Evolutionary conservation across 192 early-diverging fungal species (phyloP).

Genomic region (Dispira parvispora): DNA sequence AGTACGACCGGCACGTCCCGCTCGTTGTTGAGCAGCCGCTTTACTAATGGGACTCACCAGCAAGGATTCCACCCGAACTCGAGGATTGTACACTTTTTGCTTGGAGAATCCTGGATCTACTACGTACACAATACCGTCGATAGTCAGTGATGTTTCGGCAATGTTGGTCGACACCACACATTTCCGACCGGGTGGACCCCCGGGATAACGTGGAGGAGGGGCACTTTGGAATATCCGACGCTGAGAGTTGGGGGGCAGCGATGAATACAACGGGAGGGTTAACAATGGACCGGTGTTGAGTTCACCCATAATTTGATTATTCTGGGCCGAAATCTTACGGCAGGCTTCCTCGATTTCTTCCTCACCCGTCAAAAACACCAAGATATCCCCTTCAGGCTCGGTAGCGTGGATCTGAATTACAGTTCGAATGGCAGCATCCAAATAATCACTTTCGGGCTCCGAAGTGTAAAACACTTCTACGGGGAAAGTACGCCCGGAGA

Average conservation of each 20-base stretch:
- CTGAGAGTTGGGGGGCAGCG: slow-evolving; percentile 77
- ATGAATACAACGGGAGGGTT: slow-evolving; percentile 80
- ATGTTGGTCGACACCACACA: slow-evolving; percentile 93
- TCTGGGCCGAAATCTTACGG: slow-evolving; percentile 57
- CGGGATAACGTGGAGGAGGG: slow-evolving; percentile 55
- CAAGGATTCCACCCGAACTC: slow-evolving; percentile 88
- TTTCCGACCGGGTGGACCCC: slow-evolving; percentile 87
- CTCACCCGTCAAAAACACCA: slow-evolving; percentile 95
- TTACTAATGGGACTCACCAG: slow-evolving; percentile 89
- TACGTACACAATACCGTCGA: slow-evolving; percentile 98
- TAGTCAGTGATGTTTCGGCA: slow-evolving; percentile 95
- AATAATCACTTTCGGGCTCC: slow-evolving; percentile 92
- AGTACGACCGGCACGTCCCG: slow-evolving; percentile 98
- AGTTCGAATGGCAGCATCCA: slow-evolving; percentile 91
- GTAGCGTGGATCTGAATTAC: slow-evolving; percentile 86
- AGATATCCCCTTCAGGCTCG: slow-evolving; percentile 89
- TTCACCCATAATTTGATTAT: slow-evolving; percentile 46
- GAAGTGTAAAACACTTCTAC: slow-evolving; percentile 97
- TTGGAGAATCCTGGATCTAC: slow-evolving; percentile 99
- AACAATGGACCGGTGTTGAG: slow-evolving; percentile 62
- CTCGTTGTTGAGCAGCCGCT: slow-evolving; percentile 90
- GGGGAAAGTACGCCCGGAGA: slow-evolving; percentile 96
- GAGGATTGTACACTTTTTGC: slow-evolving; percentile 98
- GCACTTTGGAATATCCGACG: slow-evolving; percentile 86
- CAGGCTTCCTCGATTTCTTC: slow-evolving; percentile 93